These are phyloP conservation scores for Graphiopsis chlorocephala DNA, from an alignment of 2,329 filamentous ascomycete species.

Conservation along the genomic window DNA sequence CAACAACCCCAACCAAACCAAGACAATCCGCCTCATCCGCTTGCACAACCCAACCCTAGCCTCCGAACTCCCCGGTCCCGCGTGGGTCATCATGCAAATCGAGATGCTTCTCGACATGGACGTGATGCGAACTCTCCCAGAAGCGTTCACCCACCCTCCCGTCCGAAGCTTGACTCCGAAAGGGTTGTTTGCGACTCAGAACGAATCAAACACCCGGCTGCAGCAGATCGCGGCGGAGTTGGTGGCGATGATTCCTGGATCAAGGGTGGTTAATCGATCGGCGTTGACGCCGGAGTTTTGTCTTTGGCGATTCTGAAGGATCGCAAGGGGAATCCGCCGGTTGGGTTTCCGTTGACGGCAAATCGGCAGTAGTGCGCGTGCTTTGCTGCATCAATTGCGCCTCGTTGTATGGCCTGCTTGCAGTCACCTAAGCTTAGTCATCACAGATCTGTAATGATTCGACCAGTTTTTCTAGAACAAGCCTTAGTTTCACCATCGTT, in stretches of 20 bases:
- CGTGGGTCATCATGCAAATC: slow-evolving; percentile 8
- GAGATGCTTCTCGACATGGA: background rate
- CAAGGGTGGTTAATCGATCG: background rate
- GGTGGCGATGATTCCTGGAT: background rate
- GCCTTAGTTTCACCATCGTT: background rate
- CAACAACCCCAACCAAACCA: slow-evolving; percentile 1
- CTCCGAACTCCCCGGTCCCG: slow-evolving; percentile 5
- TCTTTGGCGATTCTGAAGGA: background rate
- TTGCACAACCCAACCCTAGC: slow-evolving; percentile 7
- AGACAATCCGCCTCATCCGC: background rate
- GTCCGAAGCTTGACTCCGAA: background rate
- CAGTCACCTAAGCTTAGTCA: background rate
- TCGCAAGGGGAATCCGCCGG: background rate
- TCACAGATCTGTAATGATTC: background rate
- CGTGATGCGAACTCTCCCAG: background rate
- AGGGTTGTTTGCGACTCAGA: background rate
- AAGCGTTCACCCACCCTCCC: background rate
- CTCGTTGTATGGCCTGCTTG: background rate
- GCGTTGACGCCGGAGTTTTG: background rate
- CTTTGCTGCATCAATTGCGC: background rate
- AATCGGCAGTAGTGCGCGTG: background rate
- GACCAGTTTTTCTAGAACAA: background rate
- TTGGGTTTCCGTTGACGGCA: background rate
- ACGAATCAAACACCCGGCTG: background rate
- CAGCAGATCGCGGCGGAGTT: background rate